Conservation (phyloP, 1,139 yeast species). For the Pichia sp. region DNA sequence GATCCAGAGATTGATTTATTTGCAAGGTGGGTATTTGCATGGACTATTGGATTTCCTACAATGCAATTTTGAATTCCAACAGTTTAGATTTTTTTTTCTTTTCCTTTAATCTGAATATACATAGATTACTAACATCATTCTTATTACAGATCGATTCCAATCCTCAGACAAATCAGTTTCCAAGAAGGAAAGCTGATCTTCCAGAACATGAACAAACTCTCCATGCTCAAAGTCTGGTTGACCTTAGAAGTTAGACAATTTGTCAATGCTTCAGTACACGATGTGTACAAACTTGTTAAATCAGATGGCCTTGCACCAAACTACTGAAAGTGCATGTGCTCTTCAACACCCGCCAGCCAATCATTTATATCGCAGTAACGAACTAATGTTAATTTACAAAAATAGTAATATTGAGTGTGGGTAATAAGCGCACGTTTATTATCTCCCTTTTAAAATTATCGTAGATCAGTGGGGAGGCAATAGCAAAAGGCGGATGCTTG, state of each 20-base stretch:
- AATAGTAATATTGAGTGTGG: too few species aligned
- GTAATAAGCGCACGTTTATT: too few species aligned
- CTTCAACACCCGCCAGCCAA: too few species aligned
- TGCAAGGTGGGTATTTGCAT: conserved; percentile 82
- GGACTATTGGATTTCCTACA: conserved; percentile 54
- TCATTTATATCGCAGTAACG: too few species aligned
- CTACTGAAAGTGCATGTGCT: too few species aligned
- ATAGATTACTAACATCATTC: conserved; percentile 16
- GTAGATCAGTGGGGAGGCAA: too few species aligned
- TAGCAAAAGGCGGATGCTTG: too few species aligned
- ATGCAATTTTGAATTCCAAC: conserved; percentile 19
- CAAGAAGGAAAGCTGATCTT: conserved; percentile 59
- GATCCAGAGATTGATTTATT: conserved; percentile 90
- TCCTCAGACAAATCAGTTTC: conserved; percentile 74
- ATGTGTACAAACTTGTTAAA: conserved; percentile 53
- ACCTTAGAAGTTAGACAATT: conserved; percentile 86
- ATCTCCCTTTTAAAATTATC: too few species aligned
- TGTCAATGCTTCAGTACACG: conserved; percentile 78
- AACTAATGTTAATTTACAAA: too few species aligned
- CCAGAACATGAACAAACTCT: conserved; percentile 53
- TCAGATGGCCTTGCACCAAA: conserved; percentile 60
- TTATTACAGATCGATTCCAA: conserved; percentile 67
- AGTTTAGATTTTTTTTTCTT: conserved; percentile 20
- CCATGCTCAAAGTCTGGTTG: conserved; percentile 88
- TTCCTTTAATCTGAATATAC: conserved; percentile 23